Conservation (phyloP, 306 rosid genomes). For the Trichosanthes cucumerina region DNA sequence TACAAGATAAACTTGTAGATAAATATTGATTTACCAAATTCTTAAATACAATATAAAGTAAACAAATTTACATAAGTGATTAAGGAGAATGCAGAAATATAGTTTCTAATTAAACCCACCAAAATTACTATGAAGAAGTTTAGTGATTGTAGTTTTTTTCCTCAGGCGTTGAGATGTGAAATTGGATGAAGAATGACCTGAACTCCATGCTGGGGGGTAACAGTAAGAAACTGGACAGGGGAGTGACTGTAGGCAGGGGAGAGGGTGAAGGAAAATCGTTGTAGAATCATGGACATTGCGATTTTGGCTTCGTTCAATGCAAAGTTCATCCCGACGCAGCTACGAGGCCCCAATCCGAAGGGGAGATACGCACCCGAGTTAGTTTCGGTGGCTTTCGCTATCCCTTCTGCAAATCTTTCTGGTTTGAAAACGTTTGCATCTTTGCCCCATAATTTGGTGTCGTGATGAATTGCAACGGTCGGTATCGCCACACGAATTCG, state of each 20-base stretch:
- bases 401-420: conserved; percentile 32
- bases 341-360: conserved; percentile 24
- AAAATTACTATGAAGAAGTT: too few species aligned
- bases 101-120: too few species aligned
- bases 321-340: conserved; percentile 30
- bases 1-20: too few species aligned
- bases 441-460: conserved; percentile 20
- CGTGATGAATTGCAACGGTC: conserved; percentile 19
- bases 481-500: conserved; percentile 9
- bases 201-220: conserved; percentile 31
- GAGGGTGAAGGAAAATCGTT: conserved; percentile 29
- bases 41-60: too few species aligned
- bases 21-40: too few species aligned
- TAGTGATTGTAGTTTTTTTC: too few species aligned
- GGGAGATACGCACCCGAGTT: conserved; percentile 17
- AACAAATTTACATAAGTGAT: too few species aligned
- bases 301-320: conserved; percentile 31
- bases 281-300: conserved; percentile 28
- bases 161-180: background rate
- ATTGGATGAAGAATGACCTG: conserved; percentile 17
- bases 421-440: conserved; percentile 32
- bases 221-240: background rate
- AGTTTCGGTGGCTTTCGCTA: conserved; percentile 6
- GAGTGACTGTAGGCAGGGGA: conserved; percentile 30
- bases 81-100: too few species aligned